Base-by-base conservation (phyloP, 2,329 filamentous ascomycete species). In the Hymenoscyphus fructigenus region DNA sequence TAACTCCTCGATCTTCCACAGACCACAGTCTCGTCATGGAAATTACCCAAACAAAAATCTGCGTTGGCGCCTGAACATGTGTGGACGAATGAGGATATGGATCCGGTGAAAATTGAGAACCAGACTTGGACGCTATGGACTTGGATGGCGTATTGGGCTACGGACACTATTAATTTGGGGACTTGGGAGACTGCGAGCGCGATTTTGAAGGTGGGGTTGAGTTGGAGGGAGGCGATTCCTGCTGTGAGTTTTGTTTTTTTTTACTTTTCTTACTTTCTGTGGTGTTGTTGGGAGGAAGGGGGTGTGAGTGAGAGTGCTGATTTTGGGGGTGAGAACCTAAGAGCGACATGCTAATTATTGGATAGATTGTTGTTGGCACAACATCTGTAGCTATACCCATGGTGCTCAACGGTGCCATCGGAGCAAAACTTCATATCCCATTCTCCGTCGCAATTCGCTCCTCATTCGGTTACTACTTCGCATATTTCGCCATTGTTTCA, bases 321-420 rank as follows among this genome's bases (percentile, higher is more conserved):
- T 32, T 32, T n/a, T n/a, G n/a, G n/a, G n/a, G n/a, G 32, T 34
- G 32, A 7, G 32, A 7, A 2, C 2, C 6, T 34, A 10, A 9
- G 32, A 34, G 12, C 12, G 32, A 34, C 6, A 34, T 34, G 9
- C 36, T 14, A 5, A 17, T 38, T 60, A 5, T 14, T 23, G 9
- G 5, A 50, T 29, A 73, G 72, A 86, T 85, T 64, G 79, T 85
- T 55, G 84, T 89, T n/a, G 88, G 88, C 55, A 83, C 84, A 14
- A 78, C 83, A 12, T 88, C 85, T 68, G 85, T 87, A 23, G 84
- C 85, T 15, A 81, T 87, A 12, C 77, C 80, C 12, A 79, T 82
- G 73, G 79, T 81, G 10, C 74, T 82, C n/a, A 82, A 83, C 69
- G 80, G 80, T 20, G 79, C 80, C 15, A 80, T 80, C 62, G 79